These are phyloP conservation scores for Erucastrum elatum DNA, from an alignment of 345 rosid species.

Conservation along the genomic window DNA sequence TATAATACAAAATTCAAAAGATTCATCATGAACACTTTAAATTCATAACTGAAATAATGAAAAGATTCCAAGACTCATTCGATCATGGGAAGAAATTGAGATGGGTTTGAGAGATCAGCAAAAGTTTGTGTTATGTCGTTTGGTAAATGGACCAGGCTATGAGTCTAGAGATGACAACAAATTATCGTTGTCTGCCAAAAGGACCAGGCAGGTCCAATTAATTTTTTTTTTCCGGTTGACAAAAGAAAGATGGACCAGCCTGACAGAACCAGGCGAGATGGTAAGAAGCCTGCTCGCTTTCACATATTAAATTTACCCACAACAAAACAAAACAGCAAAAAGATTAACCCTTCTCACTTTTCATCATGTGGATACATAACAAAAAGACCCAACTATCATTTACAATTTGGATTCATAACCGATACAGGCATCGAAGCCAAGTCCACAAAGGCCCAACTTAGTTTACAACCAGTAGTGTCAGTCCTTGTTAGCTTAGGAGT, in stretches of 20 bases:
- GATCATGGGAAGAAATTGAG: not conserved
- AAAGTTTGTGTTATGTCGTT: not conserved
- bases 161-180: not conserved
- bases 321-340: not conserved
- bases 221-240: not conserved
- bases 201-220: conserved; percentile 1
- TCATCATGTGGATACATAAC: not conserved
- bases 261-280: conserved; percentile 22
- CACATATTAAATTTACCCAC: conserved; percentile 1
- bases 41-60: not conserved
- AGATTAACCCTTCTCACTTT: not conserved
- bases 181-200: not conserved
- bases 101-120: conserved; percentile 3
- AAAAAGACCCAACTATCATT: not conserved
- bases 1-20: not conserved
- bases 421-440: not conserved
- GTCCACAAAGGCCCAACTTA: not conserved
- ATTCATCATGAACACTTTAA: not conserved
- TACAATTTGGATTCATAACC: not conserved
- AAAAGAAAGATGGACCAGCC: conserved; percentile 20
- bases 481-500: not conserved
- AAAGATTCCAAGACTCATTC: conserved; percentile 2
- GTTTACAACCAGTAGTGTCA: not conserved
- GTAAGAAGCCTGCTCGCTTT: conserved; percentile 5
- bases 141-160: conserved; percentile 14